Percentiles rank a stretch among this genome's conserved stretches.
phyloP scores from a whole-genome alignment of 306 rosid species.

The Potentilla sterilis region DNA sequence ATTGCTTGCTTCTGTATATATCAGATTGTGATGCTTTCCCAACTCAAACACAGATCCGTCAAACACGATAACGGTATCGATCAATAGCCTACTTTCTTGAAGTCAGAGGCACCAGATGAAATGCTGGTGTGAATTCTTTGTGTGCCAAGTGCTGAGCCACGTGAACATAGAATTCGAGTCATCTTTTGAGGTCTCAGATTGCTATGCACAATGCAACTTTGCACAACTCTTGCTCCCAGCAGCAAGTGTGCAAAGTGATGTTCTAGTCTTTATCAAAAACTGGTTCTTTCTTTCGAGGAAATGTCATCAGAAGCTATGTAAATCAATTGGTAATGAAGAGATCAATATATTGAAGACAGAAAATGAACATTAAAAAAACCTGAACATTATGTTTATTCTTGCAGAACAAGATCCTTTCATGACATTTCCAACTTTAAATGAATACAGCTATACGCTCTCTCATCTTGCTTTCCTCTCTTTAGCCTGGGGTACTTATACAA shows the following conservation, averaged over 20 bases:
- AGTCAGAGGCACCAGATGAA: not conserved
- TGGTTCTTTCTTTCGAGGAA: not conserved
- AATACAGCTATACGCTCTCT: constrained; percentile 33
- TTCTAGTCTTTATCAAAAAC: not conserved
- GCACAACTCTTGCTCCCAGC: not conserved
- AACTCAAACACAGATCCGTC: not conserved
- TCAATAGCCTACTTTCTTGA: not conserved
- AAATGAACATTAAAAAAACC: constrained; percentile 19
- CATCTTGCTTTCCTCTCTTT: not conserved
- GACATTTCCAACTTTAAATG: constrained; percentile 19
- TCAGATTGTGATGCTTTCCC: not conserved
- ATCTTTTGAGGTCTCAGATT: not conserved
- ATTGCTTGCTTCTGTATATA: not conserved
- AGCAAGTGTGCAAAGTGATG: not conserved
- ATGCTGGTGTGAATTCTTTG: not conserved
- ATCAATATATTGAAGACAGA: not conserved
- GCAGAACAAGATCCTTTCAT: constrained; percentile 27
- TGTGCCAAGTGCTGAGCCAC: not conserved
- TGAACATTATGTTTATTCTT: constrained; percentile 32
- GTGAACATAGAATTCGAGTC: not conserved
- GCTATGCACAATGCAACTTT: not conserved
- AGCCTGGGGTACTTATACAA: constrained; percentile 16
- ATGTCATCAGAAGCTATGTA: not conserved
- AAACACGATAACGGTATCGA: not conserved
- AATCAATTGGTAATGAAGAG: not conserved